These are phyloP conservation scores for Pseudomassariella vexata DNA, from an alignment of 2,329 filamentous ascomycete genomes.

Conservation along the genomic window DNA sequence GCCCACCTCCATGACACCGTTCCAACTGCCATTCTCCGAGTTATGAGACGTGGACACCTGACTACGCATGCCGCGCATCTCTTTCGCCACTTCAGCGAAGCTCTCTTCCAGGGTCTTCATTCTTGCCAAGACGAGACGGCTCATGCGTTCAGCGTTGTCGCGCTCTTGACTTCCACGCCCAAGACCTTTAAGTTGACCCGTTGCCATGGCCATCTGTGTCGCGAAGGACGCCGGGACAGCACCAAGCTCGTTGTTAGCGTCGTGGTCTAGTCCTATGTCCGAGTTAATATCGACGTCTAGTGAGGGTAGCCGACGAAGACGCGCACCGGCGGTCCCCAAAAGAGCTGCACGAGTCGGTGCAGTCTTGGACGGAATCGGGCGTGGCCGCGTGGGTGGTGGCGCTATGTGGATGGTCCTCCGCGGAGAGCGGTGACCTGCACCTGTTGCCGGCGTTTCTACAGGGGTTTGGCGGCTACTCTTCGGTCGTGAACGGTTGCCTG, in stretches of 20 bases:
- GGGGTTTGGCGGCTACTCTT: slow-evolving; percentile 31
- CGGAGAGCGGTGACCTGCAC: slow-evolving; percentile 38
- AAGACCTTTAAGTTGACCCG: slow-evolving; percentile 49
- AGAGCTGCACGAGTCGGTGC: slow-evolving; percentile 50
- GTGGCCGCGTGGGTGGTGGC: slow-evolving; percentile 45
- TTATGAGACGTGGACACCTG: slow-evolving; percentile 43
- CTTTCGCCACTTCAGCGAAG: slow-evolving; percentile 78
- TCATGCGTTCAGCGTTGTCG: slow-evolving; percentile 61
- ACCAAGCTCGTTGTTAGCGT: slow-evolving; percentile 54
- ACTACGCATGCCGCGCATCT: slow-evolving; percentile 61
- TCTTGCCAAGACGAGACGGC: slow-evolving; percentile 73
- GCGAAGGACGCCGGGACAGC: slow-evolving; percentile 71
- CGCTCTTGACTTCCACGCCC: slow-evolving; percentile 25
- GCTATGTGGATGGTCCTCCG: slow-evolving; percentile 35
- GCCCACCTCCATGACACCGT: background rate
- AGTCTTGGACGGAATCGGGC: slow-evolving; percentile 53
- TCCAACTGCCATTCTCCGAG: slow-evolving; percentile 37
- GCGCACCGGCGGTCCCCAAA: slow-evolving; percentile 40
- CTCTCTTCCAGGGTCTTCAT: slow-evolving; percentile 94
- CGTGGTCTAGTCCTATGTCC: slow-evolving; percentile 57
- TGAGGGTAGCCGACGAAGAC: slow-evolving; percentile 48
- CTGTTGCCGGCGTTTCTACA: slow-evolving; percentile 28
- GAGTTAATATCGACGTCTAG: slow-evolving; percentile 70
- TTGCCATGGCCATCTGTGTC: slow-evolving; percentile 72
- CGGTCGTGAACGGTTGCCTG: slow-evolving; percentile 25